Conservation (phyloP, 1,284 basidiomycete species). For the Cryptococcus hybrid region DNA sequence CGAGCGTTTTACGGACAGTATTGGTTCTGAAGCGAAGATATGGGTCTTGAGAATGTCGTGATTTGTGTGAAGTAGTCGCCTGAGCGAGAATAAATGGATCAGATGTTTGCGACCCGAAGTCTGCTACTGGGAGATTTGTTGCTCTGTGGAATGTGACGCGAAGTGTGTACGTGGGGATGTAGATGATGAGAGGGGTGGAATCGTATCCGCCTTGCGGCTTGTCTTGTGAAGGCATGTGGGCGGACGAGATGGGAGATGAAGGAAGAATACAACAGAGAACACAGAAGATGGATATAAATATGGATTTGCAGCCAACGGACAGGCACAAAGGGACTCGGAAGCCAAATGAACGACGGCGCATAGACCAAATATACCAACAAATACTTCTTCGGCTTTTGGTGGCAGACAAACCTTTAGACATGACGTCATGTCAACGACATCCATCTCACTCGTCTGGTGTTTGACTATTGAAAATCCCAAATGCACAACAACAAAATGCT, state of each 20-base stretch:
- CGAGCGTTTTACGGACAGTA: slow-evolving; percentile 47
- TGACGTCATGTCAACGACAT: no score
- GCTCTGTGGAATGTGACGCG: slow-evolving; percentile 53
- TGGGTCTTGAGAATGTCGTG: slow-evolving; percentile 40
- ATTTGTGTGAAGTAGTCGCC: slow-evolving; percentile 25
- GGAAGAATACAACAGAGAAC: neutral
- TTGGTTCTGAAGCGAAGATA: slow-evolving; percentile 50
- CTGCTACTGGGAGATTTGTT: slow-evolving; percentile 51
- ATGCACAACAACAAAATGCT: neutral
- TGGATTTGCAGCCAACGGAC: no score
- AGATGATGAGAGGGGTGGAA: slow-evolving; percentile 19
- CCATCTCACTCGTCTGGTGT: no score
- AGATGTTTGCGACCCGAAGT: slow-evolving; percentile 47
- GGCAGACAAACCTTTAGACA: no score
- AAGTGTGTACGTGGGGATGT: slow-evolving; percentile 46
- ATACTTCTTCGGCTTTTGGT: no score
- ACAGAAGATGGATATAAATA: no score
- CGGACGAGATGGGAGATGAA: neutral
- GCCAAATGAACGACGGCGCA: no score
- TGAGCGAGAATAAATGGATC: slow-evolving; percentile 53
- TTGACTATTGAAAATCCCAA: neutral
- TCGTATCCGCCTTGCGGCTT: slow-evolving; percentile 39
- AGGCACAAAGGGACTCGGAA: no score
- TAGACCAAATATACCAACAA: no score
- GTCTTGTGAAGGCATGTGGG: slow-evolving; percentile 9